Percentiles rank a stretch among this genome's conserved stretches.
phyloP scores from a whole-genome alignment of 2,329 filamentous ascomycete species.

The Conoideocrella luteorostrata region DNA sequence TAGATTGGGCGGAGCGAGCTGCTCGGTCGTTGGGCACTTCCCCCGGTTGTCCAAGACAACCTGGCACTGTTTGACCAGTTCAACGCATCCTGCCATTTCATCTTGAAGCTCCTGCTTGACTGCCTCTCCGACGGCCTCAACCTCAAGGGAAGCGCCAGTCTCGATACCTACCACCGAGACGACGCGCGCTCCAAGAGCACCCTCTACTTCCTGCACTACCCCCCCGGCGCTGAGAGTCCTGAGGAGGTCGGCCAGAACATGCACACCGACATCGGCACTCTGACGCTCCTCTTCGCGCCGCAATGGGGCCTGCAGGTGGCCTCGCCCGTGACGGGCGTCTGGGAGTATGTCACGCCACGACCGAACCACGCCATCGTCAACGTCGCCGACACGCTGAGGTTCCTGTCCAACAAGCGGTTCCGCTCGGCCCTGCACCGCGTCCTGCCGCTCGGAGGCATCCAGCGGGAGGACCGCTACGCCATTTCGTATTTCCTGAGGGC shows the following conservation, averaged over 20 bases:
- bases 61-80: neutral
- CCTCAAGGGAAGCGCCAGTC: slow-evolving; percentile 35
- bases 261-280: slow-evolving; percentile 47
- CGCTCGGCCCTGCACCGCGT: slow-evolving; percentile 11
- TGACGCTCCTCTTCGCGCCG: slow-evolving; percentile 46
- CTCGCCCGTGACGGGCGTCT: slow-evolving; percentile 26
- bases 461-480: slow-evolving; percentile 8
- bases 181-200: slow-evolving; percentile 38
- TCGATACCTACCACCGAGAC: slow-evolving; percentile 43
- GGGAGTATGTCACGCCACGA: slow-evolving; percentile 7
- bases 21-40: neutral
- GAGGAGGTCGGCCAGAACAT: slow-evolving; percentile 35
- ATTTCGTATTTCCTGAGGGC: slow-evolving; percentile 9
- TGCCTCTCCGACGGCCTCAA: slow-evolving; percentile 38
- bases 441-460: neutral
- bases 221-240: slow-evolving; percentile 21
- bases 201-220: slow-evolving; percentile 46
- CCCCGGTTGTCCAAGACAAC: neutral
- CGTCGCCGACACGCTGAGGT: slow-evolving; percentile 10
- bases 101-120: slow-evolving; percentile 40
- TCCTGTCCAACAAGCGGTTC: slow-evolving; percentile 9
- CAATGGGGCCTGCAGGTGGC: slow-evolving; percentile 50
- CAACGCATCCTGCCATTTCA: slow-evolving; percentile 39
- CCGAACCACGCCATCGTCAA: slow-evolving; percentile 10
- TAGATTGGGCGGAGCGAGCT: slow-evolving; percentile 1